Base-by-base conservation (phyloP, 345 rosid genomes). In the Hibiscus tridactylites region DNA sequence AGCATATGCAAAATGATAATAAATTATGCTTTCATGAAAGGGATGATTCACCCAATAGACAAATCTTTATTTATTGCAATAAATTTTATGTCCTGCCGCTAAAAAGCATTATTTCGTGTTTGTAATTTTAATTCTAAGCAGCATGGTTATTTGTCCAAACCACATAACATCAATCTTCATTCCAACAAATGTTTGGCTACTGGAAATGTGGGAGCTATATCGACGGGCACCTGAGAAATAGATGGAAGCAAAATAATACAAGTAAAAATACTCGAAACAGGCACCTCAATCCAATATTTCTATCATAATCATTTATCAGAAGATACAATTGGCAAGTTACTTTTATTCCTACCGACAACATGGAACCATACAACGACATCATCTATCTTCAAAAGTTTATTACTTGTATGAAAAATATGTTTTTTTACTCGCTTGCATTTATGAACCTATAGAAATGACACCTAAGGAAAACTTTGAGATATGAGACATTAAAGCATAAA, bases 171-270 rank as follows among this genome's bases (percentile, higher is more conserved):
- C 53, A 63, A 19, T 68, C 39, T 76, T 81, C 81, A 75, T 26
- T 74, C 78, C 67, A 76, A 9, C 66, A 83, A 67, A 47, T 76
- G 35, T 42, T 83, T 68, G 52, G 86, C 96, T 24, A 79, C 53
- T 0, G 96, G 79, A 79, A 92, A 90, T 71, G 83, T 74, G 15
- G 95, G 96, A 81, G 80, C 81, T 66, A 90, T 92, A 74, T 90
- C 96, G 69, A 89, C 91, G 0, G 98, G 91, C 13, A 92, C 98
- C 98, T 92, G 78, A 63, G 76, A 50, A 8, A 13, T 26, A 70
- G 0, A 39, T 13, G 24, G 15, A 44, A 70, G 53, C 46, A 72
- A 71, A 61, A 56, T 5, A 54, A 31, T 47, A 67, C 6, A 8
- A 59, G 16, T 12, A 53, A 52, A 42, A 54, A 26, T 21, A 8